phyloP scores from a whole-genome alignment of 2,329 filamentous ascomycete species.

The Botrytis paeoniae region DNA sequence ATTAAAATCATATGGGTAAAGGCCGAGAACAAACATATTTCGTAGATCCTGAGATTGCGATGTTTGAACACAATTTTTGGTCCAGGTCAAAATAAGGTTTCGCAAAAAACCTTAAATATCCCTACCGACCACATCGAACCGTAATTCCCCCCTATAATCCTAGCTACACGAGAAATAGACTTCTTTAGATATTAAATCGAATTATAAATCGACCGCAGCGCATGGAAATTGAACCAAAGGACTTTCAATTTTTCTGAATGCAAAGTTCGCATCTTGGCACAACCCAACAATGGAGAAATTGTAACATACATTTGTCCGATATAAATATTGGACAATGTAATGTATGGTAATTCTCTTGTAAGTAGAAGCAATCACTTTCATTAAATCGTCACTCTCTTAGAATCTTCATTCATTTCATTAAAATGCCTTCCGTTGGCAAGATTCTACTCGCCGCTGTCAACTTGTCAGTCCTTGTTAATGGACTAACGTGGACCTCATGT shows the following conservation, averaged over 20 bases:
- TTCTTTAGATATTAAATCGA: background rate
- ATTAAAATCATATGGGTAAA: background rate
- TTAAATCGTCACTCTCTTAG: background rate
- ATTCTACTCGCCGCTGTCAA: background rate
- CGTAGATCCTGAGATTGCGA: background rate
- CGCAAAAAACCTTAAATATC: background rate
- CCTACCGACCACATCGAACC: background rate
- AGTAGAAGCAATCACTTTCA: background rate
- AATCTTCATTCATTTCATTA: background rate
- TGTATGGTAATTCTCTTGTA: background rate
- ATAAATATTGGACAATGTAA: background rate
- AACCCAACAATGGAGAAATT: background rate
- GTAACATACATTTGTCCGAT: background rate
- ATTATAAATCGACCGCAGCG: background rate
- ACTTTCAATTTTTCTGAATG: background rate
- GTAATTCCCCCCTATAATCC: background rate
- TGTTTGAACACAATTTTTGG: background rate
- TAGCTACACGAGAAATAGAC: background rate
- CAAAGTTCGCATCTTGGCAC: background rate
- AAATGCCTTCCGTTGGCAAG: background rate
- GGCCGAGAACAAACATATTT: background rate
- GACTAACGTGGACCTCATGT: constrained; percentile 20
- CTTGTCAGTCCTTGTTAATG: constrained; percentile 2
- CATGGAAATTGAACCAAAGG: background rate
- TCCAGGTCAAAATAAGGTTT: background rate